Percentiles rank a stretch among this genome's conserved stretches.
These are phyloP conservation scores for Metroxylon sagu DNA, from an alignment of 176 grass and related monocot genomes.

Conservation along the genomic window DNA sequence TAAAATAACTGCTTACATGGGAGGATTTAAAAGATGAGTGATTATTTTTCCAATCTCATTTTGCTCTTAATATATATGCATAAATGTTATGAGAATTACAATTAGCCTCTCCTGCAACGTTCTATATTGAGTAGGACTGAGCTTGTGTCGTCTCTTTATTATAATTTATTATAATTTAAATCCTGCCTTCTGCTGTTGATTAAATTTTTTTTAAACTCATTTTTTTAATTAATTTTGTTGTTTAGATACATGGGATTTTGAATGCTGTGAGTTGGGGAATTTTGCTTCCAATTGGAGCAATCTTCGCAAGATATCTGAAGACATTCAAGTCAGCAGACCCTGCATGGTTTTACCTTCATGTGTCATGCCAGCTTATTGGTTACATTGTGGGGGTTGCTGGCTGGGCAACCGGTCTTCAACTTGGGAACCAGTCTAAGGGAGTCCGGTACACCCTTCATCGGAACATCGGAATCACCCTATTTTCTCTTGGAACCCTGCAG, in stretches of 20 bases:
- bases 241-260: constrained; percentile 7
- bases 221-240: not conserved
- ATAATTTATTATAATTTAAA: no score
- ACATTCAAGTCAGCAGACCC: constrained; percentile 10
- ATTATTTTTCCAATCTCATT: no score
- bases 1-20: no score
- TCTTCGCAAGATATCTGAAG: constrained; percentile 16
- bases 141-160: no score
- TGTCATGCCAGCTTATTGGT: not conserved
- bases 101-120: no score
- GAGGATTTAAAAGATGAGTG: no score
- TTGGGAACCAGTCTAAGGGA: constrained; percentile 3
- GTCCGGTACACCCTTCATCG: not conserved
- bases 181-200: no score
- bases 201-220: no score
- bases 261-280: constrained; percentile 17
- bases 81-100: no score
- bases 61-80: no score
- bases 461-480: constrained; percentile 14
- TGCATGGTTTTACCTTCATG: constrained; percentile 13
- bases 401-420: constrained; percentile 4
- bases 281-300: constrained; percentile 6
- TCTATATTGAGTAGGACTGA: no score
- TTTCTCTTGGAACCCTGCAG: constrained; percentile 5
- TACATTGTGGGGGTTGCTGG: constrained; percentile 5